Percentiles rank a stretch among this genome's conserved stretches.
Conservation (phyloP, 768 basidiomycete species). For the Mrakia frigida region DNA sequence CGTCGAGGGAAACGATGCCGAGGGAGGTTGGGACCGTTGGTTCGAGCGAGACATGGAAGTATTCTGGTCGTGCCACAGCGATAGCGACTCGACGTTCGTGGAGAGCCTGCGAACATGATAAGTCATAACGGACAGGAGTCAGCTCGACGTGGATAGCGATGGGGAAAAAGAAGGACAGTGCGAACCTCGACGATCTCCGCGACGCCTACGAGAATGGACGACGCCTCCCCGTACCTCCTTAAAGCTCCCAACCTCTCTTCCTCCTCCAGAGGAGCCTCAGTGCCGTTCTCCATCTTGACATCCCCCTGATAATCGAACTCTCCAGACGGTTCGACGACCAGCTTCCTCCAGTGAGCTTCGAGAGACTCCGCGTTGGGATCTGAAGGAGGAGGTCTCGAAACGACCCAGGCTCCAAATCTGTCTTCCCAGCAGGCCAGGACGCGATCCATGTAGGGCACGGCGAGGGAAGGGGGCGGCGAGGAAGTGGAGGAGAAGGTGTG, state of each 20-base stretch:
- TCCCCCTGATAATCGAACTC: too few relatives aligned
- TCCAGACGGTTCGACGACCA: neutral
- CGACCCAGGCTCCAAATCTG: slow-evolving; percentile 4
- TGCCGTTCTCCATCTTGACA: too few relatives aligned
- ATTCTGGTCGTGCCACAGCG: neutral
- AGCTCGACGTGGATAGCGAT: neutral
- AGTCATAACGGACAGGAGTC: too few relatives aligned
- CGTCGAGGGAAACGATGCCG: neutral
- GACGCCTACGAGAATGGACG: neutral
- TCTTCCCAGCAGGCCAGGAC: slow-evolving; percentile 22
- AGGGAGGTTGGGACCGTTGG: neutral
- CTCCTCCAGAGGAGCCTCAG: too few relatives aligned
- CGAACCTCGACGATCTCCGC: slow-evolving; percentile 12
- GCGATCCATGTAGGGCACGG: slow-evolving; percentile 18
- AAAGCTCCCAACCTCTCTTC: too few relatives aligned
- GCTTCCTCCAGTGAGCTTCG: slow-evolving; percentile 15
- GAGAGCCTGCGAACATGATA: neutral
- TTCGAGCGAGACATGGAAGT: slow-evolving; percentile 11
- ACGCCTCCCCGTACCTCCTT: slow-evolving; percentile 4
- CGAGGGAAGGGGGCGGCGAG: neutral
- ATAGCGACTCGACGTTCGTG: slow-evolving; percentile 15
- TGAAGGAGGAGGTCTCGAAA: neutral
- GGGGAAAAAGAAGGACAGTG: neutral
- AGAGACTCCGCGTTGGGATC: neutral
- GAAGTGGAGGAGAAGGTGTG: neutral